These are phyloP conservation scores for Vanderwaltozyma yarrowii DNA, from an alignment of 805 yeast species.

Conservation along the genomic window DNA sequence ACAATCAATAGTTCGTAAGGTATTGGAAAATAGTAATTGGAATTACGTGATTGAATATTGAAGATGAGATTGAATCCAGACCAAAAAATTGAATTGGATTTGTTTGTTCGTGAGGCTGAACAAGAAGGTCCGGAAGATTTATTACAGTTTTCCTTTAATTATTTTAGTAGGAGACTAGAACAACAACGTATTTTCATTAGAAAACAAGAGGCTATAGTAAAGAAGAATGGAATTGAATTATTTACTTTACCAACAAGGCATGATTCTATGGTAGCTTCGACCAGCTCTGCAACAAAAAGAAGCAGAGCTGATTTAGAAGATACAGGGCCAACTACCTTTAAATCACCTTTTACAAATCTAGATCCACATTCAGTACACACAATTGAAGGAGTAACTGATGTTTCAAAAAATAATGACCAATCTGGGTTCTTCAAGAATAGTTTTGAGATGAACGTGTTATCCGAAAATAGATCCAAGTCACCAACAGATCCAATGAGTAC, in stretches of 20 bases:
- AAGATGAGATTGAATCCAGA: not conserved
- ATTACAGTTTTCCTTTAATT: constrained; percentile 65
- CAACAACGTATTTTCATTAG: constrained; percentile 40
- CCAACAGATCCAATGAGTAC: not conserved
- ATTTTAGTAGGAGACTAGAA: constrained; percentile 52
- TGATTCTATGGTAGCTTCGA: not conserved
- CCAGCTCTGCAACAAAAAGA: not conserved
- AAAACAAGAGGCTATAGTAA: constrained; percentile 32
- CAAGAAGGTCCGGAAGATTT: constrained; percentile 53
- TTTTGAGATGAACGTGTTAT: not conserved
- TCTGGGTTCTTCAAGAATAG: not conserved
- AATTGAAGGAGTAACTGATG: not conserved
- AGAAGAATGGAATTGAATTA: not conserved
- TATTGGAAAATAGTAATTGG: too few species aligned
- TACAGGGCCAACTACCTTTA: not conserved
- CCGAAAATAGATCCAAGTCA: not conserved
- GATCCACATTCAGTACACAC: not conserved
- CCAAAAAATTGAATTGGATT: not conserved
- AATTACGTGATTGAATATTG: too few species aligned
- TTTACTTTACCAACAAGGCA: not conserved
- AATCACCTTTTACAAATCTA: not conserved
- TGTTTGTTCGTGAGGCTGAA: constrained; percentile 31
- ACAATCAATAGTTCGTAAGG: too few species aligned
- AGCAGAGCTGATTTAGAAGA: not conserved
- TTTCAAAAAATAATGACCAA: too few species aligned